phyloP scores from a whole-genome alignment of 495 filamentous ascomycete genomes.

The Penicillium subrubescens region DNA sequence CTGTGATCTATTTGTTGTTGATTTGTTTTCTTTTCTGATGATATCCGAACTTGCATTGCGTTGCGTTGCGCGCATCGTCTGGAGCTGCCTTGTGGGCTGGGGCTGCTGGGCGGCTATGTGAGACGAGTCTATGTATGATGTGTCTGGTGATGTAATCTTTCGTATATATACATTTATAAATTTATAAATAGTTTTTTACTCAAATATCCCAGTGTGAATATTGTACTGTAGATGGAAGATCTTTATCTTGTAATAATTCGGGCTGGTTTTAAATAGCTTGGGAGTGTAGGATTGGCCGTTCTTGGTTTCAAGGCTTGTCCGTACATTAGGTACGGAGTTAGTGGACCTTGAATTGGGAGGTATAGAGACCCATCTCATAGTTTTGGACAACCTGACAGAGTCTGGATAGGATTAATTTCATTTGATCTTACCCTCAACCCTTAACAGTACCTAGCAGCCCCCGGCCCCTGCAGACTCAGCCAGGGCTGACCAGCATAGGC shows the following conservation, averaged over 20 bases:
- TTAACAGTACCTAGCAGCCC: no score
- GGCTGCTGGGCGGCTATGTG: conserved; percentile 18
- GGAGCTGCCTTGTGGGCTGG: not conserved
- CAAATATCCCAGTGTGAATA: not conserved
- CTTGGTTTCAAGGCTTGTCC: no score
- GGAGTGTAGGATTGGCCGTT: no score
- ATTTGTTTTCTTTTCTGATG: conserved; percentile 4
- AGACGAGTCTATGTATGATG: conserved; percentile 13
- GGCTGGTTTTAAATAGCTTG: no score
- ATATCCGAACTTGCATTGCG: conserved; percentile 2
- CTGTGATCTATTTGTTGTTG: not conserved
- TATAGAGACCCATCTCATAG: no score
- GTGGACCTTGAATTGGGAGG: no score
- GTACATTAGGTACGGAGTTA: no score
- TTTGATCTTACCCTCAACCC: not conserved
- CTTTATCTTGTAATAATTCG: no score
- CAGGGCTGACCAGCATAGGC: not conserved
- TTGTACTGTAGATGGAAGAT: no score
- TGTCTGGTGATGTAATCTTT: conserved; percentile 8
- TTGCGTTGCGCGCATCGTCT: not conserved
- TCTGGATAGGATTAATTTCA: no score
- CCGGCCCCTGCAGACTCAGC: not conserved
- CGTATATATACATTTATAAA: not conserved
- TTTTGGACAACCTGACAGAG: no score
- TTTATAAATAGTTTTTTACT: not conserved